These are phyloP conservation scores for Scenedesmus sp. DNA, from an alignment of 163 green algal genomes.

Conservation along the genomic window DNA sequence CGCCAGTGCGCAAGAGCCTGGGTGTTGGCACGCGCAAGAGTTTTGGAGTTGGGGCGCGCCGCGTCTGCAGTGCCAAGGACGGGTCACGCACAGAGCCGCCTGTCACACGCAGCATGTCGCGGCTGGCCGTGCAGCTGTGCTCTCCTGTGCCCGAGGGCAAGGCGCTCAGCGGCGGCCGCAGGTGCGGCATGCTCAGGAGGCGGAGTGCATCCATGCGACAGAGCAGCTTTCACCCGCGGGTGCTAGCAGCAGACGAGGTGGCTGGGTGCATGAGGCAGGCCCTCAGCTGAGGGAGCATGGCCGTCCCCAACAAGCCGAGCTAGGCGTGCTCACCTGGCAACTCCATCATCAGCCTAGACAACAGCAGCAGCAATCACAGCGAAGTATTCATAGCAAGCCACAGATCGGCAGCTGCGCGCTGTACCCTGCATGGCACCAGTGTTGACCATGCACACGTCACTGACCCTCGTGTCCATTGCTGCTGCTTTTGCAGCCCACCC, in stretches of 20 bases:
- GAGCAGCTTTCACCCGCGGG: too few species aligned
- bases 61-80: constrained; percentile 17
- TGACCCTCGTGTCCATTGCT: not conserved
- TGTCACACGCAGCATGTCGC: constrained; percentile 52
- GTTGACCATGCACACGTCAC: not conserved
- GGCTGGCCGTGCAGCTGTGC: not conserved
- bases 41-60: constrained; percentile 18
- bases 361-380: not conserved
- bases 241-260: not conserved
- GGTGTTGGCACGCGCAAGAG: constrained; percentile 1
- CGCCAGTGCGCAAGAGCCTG: constrained; percentile 6
- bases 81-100: constrained; percentile 47
- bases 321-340: not conserved
- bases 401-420: not conserved
- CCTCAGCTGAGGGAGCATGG: not conserved
- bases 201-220: too few species aligned
- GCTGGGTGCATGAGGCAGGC: not conserved
- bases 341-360: not conserved
- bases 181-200: not conserved
- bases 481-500: constrained; percentile 19
- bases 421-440: not conserved
- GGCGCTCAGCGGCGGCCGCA: not conserved
- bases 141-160: constrained; percentile 42
- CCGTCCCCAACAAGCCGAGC: not conserved
- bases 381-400: not conserved